Conservation (phyloP, 768 basidiomycete genomes). For the Vararia minispora region DNA sequence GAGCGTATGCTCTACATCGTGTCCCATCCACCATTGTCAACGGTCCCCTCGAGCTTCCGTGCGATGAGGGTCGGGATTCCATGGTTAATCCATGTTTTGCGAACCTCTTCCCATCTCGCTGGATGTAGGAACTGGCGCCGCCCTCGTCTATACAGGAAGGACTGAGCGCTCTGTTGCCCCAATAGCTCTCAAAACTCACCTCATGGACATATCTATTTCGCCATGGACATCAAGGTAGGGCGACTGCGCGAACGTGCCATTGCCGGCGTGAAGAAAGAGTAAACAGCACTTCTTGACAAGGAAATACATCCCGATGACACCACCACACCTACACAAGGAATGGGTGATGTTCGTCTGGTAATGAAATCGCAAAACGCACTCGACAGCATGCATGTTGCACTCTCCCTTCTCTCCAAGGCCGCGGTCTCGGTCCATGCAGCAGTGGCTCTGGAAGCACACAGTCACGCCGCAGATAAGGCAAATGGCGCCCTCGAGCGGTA, state of each 20-base stretch:
- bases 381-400: slow-evolving; percentile 91
- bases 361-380: slow-evolving; percentile 45
- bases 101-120: slow-evolving; percentile 82
- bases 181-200: slow-evolving; percentile 35
- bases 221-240: slow-evolving; percentile 94
- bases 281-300: slow-evolving; percentile 87
- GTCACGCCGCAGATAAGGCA: slow-evolving; percentile 85
- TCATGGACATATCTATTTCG: slow-evolving; percentile 86
- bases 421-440: slow-evolving; percentile 68
- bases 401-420: slow-evolving; percentile 71
- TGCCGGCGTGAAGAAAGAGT: slow-evolving; percentile 78
- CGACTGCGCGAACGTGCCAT: slow-evolving; percentile 79
- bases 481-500: slow-evolving; percentile 79
- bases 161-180: background rate
- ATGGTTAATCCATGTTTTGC: slow-evolving; percentile 85
- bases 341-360: background rate
- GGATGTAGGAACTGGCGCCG: slow-evolving; percentile 81
- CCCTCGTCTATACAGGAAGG: slow-evolving; percentile 57
- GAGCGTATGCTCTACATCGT: slow-evolving; percentile 39
- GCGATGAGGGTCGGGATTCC: slow-evolving; percentile 86
- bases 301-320: slow-evolving; percentile 81
- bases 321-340: slow-evolving; percentile 60
- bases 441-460: slow-evolving; percentile 86
- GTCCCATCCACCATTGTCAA: slow-evolving; percentile 93
- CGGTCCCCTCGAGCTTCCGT: slow-evolving; percentile 73